Percentiles rank a stretch among this genome's conserved stretches.
Conservation (phyloP, 2,329 filamentous ascomycete genomes). For the Exophiala phaeomuriformis region DNA sequence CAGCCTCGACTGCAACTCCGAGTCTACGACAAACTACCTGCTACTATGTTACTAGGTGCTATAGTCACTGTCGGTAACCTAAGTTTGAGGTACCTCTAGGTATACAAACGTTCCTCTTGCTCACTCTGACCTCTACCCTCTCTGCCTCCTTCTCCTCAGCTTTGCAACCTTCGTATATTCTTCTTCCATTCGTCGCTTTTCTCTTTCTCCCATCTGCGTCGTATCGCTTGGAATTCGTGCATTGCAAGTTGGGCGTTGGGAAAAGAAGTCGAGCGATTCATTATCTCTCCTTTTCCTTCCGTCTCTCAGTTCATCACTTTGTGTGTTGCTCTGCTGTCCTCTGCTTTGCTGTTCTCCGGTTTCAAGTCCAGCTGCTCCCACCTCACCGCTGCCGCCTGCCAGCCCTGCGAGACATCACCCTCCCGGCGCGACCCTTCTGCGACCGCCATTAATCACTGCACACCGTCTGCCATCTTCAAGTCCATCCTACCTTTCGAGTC, state of each 20-base stretch:
- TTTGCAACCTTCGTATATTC: constrained; percentile 19
- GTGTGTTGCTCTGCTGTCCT: constrained; percentile 13
- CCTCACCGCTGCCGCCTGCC: constrained; percentile 12
- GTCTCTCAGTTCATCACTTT: constrained; percentile 13
- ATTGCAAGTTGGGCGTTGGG: constrained; percentile 27
- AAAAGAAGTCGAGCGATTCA: constrained; percentile 24
- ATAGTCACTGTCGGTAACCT: not conserved
- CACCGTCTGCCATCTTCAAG: constrained; percentile 5
- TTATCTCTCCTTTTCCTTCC: constrained; percentile 25
- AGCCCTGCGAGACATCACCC: not conserved
- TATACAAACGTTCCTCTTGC: not conserved
- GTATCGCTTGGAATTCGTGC: constrained; percentile 26
- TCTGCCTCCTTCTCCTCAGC: constrained; percentile 20
- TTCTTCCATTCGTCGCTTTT: constrained; percentile 16
- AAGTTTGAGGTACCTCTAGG: not conserved
- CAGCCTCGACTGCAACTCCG: too few species aligned
- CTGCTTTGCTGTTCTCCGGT: constrained; percentile 19
- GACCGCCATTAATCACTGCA: not conserved
- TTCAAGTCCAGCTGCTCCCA: constrained; percentile 17
- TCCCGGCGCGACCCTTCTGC: constrained; percentile 19
- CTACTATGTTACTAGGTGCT: not conserved
- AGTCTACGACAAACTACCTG: not conserved
- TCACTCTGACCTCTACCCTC: constrained; percentile 7
- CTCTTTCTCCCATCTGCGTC: constrained; percentile 21
- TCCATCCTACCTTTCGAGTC: constrained; percentile 9